These are phyloP conservation scores for Aspergillus tamarii DNA, from an alignment of 2,329 filamentous ascomycete genomes.

Conservation along the genomic window DNA sequence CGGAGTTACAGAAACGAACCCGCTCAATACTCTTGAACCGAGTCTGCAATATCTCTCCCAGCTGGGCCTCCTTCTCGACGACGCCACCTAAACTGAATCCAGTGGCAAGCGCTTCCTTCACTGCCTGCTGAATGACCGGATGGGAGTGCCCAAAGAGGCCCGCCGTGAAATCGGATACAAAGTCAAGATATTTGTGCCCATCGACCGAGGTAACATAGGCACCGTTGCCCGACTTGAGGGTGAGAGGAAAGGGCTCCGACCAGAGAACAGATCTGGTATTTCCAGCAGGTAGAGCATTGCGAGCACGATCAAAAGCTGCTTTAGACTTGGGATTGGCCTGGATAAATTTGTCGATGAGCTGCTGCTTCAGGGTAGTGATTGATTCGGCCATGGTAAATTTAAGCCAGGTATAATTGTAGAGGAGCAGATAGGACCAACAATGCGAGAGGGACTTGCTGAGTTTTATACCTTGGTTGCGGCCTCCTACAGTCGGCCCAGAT, in stretches of 20 bases:
- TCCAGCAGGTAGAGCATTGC: constrained; percentile 20
- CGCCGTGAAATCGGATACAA: constrained; percentile 66
- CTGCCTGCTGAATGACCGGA: constrained; percentile 54
- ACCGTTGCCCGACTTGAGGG: constrained; percentile 31
- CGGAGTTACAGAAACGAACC: constrained; percentile 66
- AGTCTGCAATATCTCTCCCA: constrained; percentile 55
- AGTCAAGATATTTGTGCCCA: constrained; percentile 55
- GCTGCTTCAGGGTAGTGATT: no score
- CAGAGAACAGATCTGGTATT: constrained; percentile 29
- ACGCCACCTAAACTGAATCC: constrained; percentile 62
- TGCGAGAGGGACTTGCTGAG: no score
- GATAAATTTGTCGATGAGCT: no score
- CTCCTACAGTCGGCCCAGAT: no score
- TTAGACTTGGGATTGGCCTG: no score
- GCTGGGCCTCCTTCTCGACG: constrained; percentile 55
- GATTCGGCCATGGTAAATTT: no score
- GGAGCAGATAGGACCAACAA: no score
- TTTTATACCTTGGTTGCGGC: no score
- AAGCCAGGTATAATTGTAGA: no score
- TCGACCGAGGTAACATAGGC: constrained; percentile 37
- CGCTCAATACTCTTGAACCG: constrained; percentile 59
- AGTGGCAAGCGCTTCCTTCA: constrained; percentile 49
- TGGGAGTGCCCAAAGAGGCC: constrained; percentile 69
- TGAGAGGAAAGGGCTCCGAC: constrained; percentile 38
- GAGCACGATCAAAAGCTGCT: no score